phyloP scores from a whole-genome alignment of 768 basidiomycete species.

The Mycena galericulata region DNA sequence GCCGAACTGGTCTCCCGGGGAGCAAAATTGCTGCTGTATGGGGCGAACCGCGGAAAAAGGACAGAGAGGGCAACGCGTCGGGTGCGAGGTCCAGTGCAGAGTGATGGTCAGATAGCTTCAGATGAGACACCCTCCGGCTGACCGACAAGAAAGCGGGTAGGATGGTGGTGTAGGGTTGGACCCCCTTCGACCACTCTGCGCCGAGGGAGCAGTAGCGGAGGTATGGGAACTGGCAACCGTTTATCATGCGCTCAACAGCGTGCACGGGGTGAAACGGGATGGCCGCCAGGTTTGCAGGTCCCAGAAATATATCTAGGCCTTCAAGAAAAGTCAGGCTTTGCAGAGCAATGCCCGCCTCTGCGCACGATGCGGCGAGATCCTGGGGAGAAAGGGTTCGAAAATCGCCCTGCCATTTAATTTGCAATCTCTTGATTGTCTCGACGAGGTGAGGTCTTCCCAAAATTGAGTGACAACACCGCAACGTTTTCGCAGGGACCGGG shows the following conservation, averaged over 20 bases:
- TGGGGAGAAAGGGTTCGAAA: slow-evolving; percentile 42
- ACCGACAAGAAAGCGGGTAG: slow-evolving; percentile 58
- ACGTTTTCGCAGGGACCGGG: slow-evolving; percentile 55
- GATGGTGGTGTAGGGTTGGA: slow-evolving; percentile 53
- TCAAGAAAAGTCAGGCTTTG: slow-evolving; percentile 57
- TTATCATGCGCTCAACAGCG: slow-evolving; percentile 61
- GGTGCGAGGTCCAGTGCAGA: slow-evolving; percentile 54
- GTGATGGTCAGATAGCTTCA: slow-evolving; percentile 61
- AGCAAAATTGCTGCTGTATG: slow-evolving; percentile 69
- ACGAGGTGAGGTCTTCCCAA: slow-evolving; percentile 57
- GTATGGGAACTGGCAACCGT: slow-evolving; percentile 52
- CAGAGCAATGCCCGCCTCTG: slow-evolving; percentile 53
- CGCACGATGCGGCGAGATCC: slow-evolving; percentile 53
- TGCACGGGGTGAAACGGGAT: slow-evolving; percentile 44
- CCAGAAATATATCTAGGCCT: slow-evolving; percentile 66
- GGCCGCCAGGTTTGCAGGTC: slow-evolving; percentile 54
- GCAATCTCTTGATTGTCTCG: slow-evolving; percentile 58
- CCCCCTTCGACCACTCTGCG: slow-evolving; percentile 57
- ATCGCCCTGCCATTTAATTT: slow-evolving; percentile 67
- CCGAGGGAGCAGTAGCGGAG: slow-evolving; percentile 57
- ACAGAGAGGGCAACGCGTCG: slow-evolving; percentile 60
- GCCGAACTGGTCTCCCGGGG: slow-evolving; percentile 70
- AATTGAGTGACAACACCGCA: slow-evolving; percentile 67
- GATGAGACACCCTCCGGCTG: slow-evolving; percentile 56
- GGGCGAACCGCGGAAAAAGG: slow-evolving; percentile 70